Conservation (phyloP, 768 basidiomycete genomes). For the Trametes cingulata region DNA sequence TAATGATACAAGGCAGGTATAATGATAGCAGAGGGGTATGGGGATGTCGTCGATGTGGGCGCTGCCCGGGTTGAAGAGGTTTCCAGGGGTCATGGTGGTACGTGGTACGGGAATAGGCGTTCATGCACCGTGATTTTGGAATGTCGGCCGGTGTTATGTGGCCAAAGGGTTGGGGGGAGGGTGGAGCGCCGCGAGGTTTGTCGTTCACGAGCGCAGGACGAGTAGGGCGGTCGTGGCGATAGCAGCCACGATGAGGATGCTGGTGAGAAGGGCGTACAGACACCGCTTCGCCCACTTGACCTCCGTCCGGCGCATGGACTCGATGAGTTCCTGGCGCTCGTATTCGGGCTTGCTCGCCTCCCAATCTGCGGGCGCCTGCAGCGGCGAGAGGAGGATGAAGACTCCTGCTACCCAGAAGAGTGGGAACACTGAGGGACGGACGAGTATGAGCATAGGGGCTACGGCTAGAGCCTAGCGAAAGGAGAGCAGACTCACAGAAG, state of each 20-base stretch:
- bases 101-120: not conserved
- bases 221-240: conserved; percentile 19
- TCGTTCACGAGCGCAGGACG: conserved; percentile 22
- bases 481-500: conserved; percentile 42
- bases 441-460: not conserved
- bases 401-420: conserved; percentile 48
- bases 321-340: conserved; percentile 37
- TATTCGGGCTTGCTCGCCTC: conserved; percentile 38
- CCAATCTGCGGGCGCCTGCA: conserved; percentile 39
- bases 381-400: conserved; percentile 42
- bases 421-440: conserved; percentile 43
- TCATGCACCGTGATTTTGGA: not conserved
- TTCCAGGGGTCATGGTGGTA: not conserved
- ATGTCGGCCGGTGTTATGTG: not conserved
- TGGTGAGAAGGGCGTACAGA: conserved; percentile 28
- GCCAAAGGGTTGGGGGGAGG: not conserved
- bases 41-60: not conserved
- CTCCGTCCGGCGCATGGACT: conserved; percentile 38
- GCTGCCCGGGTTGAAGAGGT: not conserved
- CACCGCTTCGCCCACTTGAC: conserved; percentile 46
- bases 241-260: conserved; percentile 23
- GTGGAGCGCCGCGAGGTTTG: not conserved
- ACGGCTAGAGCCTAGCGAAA: not conserved
- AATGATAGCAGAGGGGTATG: not conserved
- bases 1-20: not conserved